These are phyloP conservation scores for Kingdonia uniflora DNA, from an alignment of 164 flowering plant species.

Conservation along the genomic window DNA sequence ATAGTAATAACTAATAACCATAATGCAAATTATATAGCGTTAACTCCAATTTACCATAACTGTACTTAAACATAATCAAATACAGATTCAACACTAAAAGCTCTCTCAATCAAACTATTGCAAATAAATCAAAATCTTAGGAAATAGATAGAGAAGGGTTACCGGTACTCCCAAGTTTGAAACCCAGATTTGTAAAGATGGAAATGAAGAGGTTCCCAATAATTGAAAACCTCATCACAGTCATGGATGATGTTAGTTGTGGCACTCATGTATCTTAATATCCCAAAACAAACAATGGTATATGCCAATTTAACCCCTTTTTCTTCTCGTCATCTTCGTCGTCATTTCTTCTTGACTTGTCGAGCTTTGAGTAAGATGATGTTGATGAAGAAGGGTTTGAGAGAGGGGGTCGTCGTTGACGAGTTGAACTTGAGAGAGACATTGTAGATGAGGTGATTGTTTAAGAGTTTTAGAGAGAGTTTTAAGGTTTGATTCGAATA, in stretches of 20 bases:
- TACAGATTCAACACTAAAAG: no score
- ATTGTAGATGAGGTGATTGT: not conserved
- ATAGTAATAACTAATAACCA: no score
- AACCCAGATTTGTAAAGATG: conserved; percentile 87
- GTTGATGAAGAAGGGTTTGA: conserved; percentile 6
- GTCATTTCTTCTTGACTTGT: conserved; percentile 35
- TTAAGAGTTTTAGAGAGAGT: not conserved
- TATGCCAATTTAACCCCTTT: conserved; percentile 46
- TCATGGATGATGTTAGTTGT: conserved; percentile 87
- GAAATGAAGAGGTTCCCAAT: conserved; percentile 97
- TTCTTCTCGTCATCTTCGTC: conserved; percentile 14
- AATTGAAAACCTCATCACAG: conserved; percentile 96
- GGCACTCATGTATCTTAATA: conserved; percentile 90
- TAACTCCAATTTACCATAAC: no score
- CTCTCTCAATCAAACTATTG: not conserved
- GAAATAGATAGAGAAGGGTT: not conserved
- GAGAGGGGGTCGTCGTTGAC: conserved; percentile 44
- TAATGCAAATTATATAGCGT: no score
- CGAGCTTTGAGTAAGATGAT: conserved; percentile 42
- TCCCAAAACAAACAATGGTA: conserved; percentile 47
- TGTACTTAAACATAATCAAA: no score
- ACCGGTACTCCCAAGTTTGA: conserved; percentile 99
- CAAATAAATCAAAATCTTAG: not conserved
- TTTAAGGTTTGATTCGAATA: no score
- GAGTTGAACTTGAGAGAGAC: conserved; percentile 25